Conservation (phyloP, 306 rosid species). For the Fagus crenata region DNA sequence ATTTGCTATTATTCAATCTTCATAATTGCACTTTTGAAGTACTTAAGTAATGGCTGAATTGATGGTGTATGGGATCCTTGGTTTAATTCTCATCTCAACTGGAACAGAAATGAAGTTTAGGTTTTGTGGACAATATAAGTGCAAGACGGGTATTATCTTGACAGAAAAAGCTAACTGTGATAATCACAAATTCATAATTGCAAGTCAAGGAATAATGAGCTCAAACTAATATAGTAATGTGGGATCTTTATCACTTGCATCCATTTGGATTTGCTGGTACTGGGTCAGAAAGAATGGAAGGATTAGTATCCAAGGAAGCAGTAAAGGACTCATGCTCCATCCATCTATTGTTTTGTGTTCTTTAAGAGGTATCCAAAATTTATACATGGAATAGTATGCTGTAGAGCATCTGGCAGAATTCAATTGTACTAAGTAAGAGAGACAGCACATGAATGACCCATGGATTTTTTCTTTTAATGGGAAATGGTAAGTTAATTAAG, state of each 20-base stretch:
- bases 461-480: neutral
- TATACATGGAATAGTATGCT: neutral
- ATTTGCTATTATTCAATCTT: neutral
- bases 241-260: neutral
- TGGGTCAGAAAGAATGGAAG: neutral
- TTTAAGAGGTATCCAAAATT: neutral
- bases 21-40: neutral
- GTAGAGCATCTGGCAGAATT: neutral
- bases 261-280: neutral
- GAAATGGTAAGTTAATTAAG: neutral
- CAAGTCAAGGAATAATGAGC: neutral
- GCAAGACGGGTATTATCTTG: neutral
- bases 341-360: neutral
- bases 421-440: neutral
- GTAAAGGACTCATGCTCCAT: neutral
- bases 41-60: neutral
- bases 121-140: neutral
- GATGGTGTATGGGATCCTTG: slow-evolving; percentile 10
- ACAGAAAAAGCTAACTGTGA: neutral
- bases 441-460: neutral
- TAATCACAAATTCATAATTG: neutral
- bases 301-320: neutral
- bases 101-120: neutral
- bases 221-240: neutral
- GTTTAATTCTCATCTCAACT: neutral